These are phyloP conservation scores for Exserohilum rostratum DNA, from an alignment of 2,329 filamentous ascomycete genomes.

Conservation along the genomic window DNA sequence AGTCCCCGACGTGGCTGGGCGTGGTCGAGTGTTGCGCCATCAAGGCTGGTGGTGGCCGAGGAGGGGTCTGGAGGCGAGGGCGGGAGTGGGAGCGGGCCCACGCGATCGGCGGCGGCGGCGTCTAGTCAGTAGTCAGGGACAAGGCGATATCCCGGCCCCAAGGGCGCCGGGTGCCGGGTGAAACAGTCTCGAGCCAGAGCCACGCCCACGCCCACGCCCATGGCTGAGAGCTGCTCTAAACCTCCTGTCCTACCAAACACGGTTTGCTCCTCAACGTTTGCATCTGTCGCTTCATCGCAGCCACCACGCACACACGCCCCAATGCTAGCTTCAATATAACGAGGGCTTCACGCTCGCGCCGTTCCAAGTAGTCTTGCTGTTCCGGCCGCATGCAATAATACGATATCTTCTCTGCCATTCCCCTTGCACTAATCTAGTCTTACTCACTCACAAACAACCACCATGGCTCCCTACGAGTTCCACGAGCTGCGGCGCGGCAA, in stretches of 20 bases:
- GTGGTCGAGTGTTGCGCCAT: slow-evolving; percentile 1
- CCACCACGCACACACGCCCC: slow-evolving; percentile 2
- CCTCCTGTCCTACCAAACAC: neutral
- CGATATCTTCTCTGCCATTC: neutral
- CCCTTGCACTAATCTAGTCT: neutral
- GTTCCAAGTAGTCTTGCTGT: slow-evolving; percentile 14
- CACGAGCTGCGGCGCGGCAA: slow-evolving; percentile 47
- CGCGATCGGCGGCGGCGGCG: slow-evolving; percentile 14
- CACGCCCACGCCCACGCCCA: slow-evolving; percentile 19
- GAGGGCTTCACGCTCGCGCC: slow-evolving; percentile 17
- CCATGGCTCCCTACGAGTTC: slow-evolving; percentile 38
- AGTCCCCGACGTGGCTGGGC: too few species aligned
- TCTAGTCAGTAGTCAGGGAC: slow-evolving; percentile 21
- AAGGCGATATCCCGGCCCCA: slow-evolving; percentile 12
- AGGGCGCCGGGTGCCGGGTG: slow-evolving; percentile 2
- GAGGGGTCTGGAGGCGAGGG: too few species aligned
- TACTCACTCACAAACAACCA: neutral
- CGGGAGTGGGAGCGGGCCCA: slow-evolving; percentile 9
- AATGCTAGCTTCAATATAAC: slow-evolving; percentile 14
- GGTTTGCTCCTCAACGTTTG: neutral
- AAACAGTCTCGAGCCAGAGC: slow-evolving; percentile 21
- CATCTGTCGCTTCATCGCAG: neutral
- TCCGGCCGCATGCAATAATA: neutral
- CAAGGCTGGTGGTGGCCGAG: neutral
- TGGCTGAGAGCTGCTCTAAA: slow-evolving; percentile 3